Evolutionary conservation across 768 basidiomycete species (phyloP), one percentile per base, ranked within the genome.

Genomic region (Boletus eberwhitei): DNA sequence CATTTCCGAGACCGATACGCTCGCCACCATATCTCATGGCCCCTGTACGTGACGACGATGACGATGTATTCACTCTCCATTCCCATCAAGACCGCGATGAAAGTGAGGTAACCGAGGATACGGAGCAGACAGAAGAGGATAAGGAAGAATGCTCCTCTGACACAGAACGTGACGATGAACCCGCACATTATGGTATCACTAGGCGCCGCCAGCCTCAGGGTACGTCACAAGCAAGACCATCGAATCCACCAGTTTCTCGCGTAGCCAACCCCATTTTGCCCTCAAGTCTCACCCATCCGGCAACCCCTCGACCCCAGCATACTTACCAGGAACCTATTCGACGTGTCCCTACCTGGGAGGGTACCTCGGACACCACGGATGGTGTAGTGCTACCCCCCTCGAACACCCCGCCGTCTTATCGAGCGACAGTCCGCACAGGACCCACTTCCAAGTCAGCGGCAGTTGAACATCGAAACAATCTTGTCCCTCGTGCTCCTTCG

Each of bases 331-430:
- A 48, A 7, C 47, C 43, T 29, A 22, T 51, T 53, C 59, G 56
- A 32, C 59, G 45, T 24, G 50, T 60, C 8, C 58, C 52, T 31
- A 17, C 54, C 14, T 78, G 75, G 75, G 76, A 73, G 29, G 71
- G 71, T 52, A 64, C 66, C 35, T 70, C 72, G 24, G 76, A 77
- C 32, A 73, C 61, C 35, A 74, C 72, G 21, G 71, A 69, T 35
- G 73, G 67, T 13, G 54, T 65, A 26, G 60, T 57, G 50, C 49
- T 62, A 11, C 67, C 73, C 3, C 69, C 70, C 52, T 71, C 80
- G 14, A 77, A 73, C 50, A 75, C 71, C 17, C 77, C 78, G 4
- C 81, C 80, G 31, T 79, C 81, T 31, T 81, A 84, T 65, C 73
- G 74, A 48, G 73, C 78, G 26, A 74, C 74, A 34, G 65, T 73